Percentiles rank a stretch among this genome's conserved stretches.
Evolutionary conservation across 1,284 basidiomycete species (phyloP).

Genomic region (Puccinia horiana): DNA sequence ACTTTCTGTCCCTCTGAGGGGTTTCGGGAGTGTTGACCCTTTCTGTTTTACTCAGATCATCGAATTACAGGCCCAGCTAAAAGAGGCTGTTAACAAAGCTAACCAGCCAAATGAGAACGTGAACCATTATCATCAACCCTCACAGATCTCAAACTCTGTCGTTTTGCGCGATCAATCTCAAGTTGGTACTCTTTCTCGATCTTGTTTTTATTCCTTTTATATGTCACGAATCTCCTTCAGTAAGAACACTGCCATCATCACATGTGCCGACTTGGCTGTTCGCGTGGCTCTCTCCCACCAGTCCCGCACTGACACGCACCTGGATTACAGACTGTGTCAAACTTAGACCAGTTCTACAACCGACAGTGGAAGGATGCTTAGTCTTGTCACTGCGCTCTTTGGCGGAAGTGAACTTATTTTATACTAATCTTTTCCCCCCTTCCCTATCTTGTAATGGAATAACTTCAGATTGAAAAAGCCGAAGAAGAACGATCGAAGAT

Average conservation of each 20-base stretch:
- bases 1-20: neutral
- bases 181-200: neutral
- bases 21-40: neutral
- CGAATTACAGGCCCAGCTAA: slow-evolving; percentile 33
- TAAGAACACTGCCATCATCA: too few relatives aligned
- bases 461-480: neutral
- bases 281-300: too few relatives aligned
- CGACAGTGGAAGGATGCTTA: too few relatives aligned
- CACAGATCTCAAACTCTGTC: neutral
- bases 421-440: neutral
- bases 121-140: neutral
- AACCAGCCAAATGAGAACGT: neutral
- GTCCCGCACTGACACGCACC: too few relatives aligned
- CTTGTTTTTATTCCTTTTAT: neutral
- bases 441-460: neutral
- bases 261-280: too few relatives aligned
- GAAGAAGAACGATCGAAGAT: slow-evolving; percentile 27
- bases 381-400: too few relatives aligned
- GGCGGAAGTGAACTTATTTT: too few relatives aligned
- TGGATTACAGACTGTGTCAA: too few relatives aligned
- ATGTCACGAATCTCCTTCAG: neutral
- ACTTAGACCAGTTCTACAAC: too few relatives aligned
- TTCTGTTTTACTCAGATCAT: slow-evolving; percentile 16
- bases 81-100: slow-evolving; percentile 23
- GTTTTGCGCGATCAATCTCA: slow-evolving; percentile 6